Evolutionary conservation across 2,329 filamentous ascomycete species (phyloP), one percentile per base, ranked within the genome.

Genomic region (Pseudocercospora ulei): DNA sequence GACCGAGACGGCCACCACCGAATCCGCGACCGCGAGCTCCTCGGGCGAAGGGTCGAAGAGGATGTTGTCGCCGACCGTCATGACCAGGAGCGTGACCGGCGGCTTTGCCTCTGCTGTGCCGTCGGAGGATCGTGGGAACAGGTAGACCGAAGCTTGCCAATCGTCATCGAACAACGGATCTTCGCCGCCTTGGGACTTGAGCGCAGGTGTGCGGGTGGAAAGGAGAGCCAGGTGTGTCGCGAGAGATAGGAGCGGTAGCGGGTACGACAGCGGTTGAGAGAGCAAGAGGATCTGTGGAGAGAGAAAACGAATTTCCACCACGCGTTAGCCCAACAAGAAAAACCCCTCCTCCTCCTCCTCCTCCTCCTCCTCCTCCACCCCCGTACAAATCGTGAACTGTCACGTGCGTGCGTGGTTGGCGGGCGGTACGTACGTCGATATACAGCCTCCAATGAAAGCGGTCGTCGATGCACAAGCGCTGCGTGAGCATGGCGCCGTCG

Each of bases 81-180:
- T 81, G 39, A 96, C 85, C 7, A 98, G 78, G 12, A 98, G 72
- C 3, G 88, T 95, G 39, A 98, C 75, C 0, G 90, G 86, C 3
- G 90, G 90, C 33, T 79, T 74, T 19, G 68, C 35, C 47, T 26
- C 44, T 35, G 18, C 38, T n/a, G 45, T 41, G 3, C 51, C 45
- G 11, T 50, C 20, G 52, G 55, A 8, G 16, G 34, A 62, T 8
- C 43, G 37, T 1, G 78, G 73, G 65, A 92, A 98, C 18, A 98
- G 67, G 41, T 77, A 78, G 11, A 76, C 71, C 1, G 86, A 78
- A 9, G 81, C 82, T 48, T 82, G 84, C 90, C 90, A 98, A 66
- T 98, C 90, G 64, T 98, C 90, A 65, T 95, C 82, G 64, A 98
- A 98, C 58, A 95, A 78, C 7, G 90, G 90, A 54, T 98, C 90